Conservation (phyloP, 2,329 filamentous ascomycete species). For the Paradendryphiella salina region DNA sequence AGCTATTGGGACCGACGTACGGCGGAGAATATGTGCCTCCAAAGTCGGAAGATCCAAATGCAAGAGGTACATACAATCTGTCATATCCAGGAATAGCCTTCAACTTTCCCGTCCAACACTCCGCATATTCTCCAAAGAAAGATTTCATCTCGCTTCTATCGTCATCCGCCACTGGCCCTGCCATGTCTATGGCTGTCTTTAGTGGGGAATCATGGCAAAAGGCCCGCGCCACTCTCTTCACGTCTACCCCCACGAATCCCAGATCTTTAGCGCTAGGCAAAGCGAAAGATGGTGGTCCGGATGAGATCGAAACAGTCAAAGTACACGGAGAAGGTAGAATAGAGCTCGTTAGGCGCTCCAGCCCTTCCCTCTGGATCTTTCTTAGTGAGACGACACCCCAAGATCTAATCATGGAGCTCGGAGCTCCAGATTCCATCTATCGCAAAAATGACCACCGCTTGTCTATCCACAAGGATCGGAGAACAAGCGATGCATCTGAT, state of each 20-base stretch:
- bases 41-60: constrained; percentile 53
- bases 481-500: constrained; percentile 44
- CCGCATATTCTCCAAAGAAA: constrained; percentile 72
- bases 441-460: constrained; percentile 87
- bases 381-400: constrained; percentile 89
- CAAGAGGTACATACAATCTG: constrained; percentile 77
- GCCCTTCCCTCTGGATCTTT: constrained; percentile 68
- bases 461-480: constrained; percentile 69
- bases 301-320: constrained; percentile 81
- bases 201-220: constrained; percentile 89
- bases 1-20: constrained; percentile 90
- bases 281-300: constrained; percentile 76
- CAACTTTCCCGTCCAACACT: constrained; percentile 76
- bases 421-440: constrained; percentile 92
- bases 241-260: constrained; percentile 71
- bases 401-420: constrained; percentile 85
- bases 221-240: constrained; percentile 75
- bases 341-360: constrained; percentile 74
- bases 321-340: constrained; percentile 78
- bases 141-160: constrained; percentile 88
- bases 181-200: constrained; percentile 88
- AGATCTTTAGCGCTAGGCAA: constrained; percentile 69
- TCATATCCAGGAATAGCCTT: constrained; percentile 96
- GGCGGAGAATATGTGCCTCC: constrained; percentile 87
- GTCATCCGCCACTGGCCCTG: constrained; percentile 73